Percentiles rank a stretch among this genome's conserved stretches.
Evolutionary conservation across 345 rosid species (phyloP).

Genomic region (Brassica rapa): DNA sequence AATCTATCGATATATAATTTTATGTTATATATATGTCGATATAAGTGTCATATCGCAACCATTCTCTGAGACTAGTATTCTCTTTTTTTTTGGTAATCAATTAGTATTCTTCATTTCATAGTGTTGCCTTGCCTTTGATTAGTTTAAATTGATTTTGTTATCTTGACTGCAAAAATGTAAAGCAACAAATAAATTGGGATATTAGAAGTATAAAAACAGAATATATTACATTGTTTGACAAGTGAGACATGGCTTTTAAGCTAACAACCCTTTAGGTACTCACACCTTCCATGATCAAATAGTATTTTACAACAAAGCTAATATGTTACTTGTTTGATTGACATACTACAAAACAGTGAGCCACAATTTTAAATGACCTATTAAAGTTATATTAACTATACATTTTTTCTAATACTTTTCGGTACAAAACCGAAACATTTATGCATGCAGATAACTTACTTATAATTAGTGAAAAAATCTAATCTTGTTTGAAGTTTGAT

Average conservation of each 20-base stretch:
- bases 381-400: background rate
- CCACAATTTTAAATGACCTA: conserved; percentile 23
- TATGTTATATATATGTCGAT: background rate
- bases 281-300: conserved; percentile 28
- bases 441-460: background rate
- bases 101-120: background rate
- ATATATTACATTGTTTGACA: conserved; percentile 6
- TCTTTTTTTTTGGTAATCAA: no score
- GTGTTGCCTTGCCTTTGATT: background rate
- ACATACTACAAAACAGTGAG: conserved; percentile 18
- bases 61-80: background rate
- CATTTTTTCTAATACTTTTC: background rate
- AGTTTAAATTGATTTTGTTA: background rate
- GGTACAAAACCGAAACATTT: background rate
- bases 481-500: background rate
- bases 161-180: background rate
- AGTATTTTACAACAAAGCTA: conserved; percentile 20
- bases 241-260: conserved; percentile 19
- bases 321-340: conserved; percentile 36
- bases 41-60: background rate
- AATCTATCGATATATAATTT: background rate
- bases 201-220: background rate
- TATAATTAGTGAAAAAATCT: background rate
- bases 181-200: background rate
- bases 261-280: conserved; percentile 27